Conservation (phyloP, 371 early-diverging fungal genomes). For the Massospora cicadina region DNA sequence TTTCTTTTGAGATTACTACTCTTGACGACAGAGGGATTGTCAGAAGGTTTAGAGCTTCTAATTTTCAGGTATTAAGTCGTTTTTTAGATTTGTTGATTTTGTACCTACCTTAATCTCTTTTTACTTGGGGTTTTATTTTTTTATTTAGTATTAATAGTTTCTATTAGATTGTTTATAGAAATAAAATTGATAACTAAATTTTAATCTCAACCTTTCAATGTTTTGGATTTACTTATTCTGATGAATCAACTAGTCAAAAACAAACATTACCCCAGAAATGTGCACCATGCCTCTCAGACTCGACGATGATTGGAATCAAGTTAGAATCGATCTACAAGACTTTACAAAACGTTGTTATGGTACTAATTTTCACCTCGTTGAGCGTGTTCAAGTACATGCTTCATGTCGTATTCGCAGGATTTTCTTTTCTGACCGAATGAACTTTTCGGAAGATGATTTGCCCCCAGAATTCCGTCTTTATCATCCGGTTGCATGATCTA, state of each 20-base stretch:
- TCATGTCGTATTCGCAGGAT: constrained; percentile 74
- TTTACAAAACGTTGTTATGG: constrained; percentile 76
- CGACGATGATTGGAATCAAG: constrained; percentile 92
- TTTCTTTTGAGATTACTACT: constrained; percentile 79
- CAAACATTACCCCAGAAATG: constrained; percentile 71
- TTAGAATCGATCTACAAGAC: constrained; percentile 72
- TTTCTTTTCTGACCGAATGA: constrained; percentile 73
- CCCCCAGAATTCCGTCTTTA: constrained; percentile 85
- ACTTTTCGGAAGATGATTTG: constrained; percentile 74
- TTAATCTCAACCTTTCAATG: too few relatives aligned
- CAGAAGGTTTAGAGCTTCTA: constrained; percentile 72
- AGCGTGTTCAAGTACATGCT: constrained; percentile 78
- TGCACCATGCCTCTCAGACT: constrained; percentile 87
- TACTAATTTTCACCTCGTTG: constrained; percentile 72
- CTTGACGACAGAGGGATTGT: constrained; percentile 62
- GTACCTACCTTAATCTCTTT: too few relatives aligned
- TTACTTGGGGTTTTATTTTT: too few relatives aligned
- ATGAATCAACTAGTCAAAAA: constrained; percentile 28
- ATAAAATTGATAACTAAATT: too few relatives aligned
- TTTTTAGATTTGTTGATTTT: not conserved
- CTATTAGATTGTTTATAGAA: too few relatives aligned
- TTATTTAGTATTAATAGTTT: too few relatives aligned
- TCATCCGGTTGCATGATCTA: constrained; percentile 30
- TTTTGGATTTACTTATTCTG: not conserved
- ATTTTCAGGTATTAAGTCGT: constrained; percentile 55